phyloP scores from a whole-genome alignment of 306 rosid species.

The Pachyrhizus erosus region DNA sequence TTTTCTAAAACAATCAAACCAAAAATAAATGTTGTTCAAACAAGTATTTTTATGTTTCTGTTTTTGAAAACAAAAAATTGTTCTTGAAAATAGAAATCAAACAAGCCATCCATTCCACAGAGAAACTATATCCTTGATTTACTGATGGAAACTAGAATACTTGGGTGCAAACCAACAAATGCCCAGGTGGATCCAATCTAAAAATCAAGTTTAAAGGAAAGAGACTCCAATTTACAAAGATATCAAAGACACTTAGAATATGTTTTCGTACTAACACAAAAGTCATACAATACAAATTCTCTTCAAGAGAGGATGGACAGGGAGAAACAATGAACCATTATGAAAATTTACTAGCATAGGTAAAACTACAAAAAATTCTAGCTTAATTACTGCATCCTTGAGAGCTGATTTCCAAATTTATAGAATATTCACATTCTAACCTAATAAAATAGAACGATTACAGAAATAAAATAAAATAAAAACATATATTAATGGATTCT shows the following conservation, averaged over 20 bases:
- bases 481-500: too few species aligned
- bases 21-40: not conserved
- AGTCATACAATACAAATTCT: not conserved
- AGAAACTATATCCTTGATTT: not conserved
- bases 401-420: not conserved
- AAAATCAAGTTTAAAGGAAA: not conserved
- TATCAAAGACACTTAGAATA: not conserved
- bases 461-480: too few species aligned
- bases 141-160: too few species aligned
- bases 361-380: not conserved
- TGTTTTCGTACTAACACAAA: not conserved
- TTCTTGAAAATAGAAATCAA: not conserved
- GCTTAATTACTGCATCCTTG: not conserved
- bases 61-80: too few species aligned
- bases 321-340: not conserved
- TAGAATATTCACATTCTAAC: not conserved
- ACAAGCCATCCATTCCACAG: not conserved
- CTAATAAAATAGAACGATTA: not conserved
- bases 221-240: not conserved
- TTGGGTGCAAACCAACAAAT: not conserved
- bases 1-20: too few species aligned
- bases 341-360: too few species aligned
- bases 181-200: not conserved
- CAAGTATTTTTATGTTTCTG: not conserved
- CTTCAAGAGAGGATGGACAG: not conserved